Percentiles rank a stretch among this genome's conserved stretches.
phyloP scores from a whole-genome alignment of 2,329 filamentous ascomycete genomes.

The Rugonectria rugulosa region DNA sequence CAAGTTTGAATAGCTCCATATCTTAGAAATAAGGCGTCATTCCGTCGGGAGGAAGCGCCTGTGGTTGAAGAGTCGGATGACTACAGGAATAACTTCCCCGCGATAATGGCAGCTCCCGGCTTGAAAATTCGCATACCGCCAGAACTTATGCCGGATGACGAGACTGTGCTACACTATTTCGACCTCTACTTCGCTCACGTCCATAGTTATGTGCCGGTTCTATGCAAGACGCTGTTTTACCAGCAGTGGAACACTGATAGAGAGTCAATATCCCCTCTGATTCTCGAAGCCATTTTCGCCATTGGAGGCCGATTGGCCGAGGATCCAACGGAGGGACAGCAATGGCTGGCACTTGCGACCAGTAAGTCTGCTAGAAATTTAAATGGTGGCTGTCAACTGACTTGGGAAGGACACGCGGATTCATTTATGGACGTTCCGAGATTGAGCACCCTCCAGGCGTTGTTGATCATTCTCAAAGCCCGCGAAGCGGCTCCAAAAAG shows the following conservation, averaged over 20 bases:
- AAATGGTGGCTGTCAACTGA: slow-evolving; percentile 28
- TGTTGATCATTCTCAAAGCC: slow-evolving; percentile 88
- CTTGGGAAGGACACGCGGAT: slow-evolving; percentile 77
- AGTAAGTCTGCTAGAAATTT: slow-evolving; percentile 57
- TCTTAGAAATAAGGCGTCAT: slow-evolving; percentile 70
- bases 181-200: slow-evolving; percentile 90
- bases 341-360: slow-evolving; percentile 90
- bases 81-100: slow-evolving; percentile 73
- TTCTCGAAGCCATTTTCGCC: slow-evolving; percentile 90
- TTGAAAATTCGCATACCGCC: slow-evolving; percentile 86
- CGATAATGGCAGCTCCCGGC: slow-evolving; percentile 72
- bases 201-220: slow-evolving; percentile 90
- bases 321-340: slow-evolving; percentile 83
- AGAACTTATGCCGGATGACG: slow-evolving; percentile 90
- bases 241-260: slow-evolving; percentile 88
- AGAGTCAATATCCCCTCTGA: slow-evolving; percentile 84
- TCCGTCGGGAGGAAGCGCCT: slow-evolving; percentile 64
- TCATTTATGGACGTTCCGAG: slow-evolving; percentile 93
- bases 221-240: slow-evolving; percentile 84
- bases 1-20: slow-evolving; percentile 72
- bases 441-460: slow-evolving; percentile 88
- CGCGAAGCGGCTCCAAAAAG: slow-evolving; percentile 90
- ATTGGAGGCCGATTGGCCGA: slow-evolving; percentile 86
- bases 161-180: slow-evolving; percentile 83
- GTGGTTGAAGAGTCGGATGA: slow-evolving; percentile 77